Evolutionary conservation across 1,284 basidiomycete species (phyloP).

Genomic region (Stereum hirsutum): DNA sequence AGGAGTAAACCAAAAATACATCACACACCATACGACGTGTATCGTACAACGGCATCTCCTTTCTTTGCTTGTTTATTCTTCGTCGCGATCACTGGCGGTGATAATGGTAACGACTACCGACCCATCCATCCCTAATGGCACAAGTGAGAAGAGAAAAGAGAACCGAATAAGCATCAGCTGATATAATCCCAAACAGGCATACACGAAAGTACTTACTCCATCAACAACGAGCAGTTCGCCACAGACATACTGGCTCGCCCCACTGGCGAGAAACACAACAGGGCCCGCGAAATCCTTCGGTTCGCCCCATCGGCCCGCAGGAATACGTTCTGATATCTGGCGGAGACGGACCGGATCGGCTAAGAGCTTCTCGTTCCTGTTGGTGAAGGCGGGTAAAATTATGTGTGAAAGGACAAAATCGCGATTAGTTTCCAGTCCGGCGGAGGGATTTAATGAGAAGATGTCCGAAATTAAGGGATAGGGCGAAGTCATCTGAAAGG

Average conservation of each 20-base stretch:
- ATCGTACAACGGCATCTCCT: too few relatives aligned
- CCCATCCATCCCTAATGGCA: slow-evolving; percentile 56
- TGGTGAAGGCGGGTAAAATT: slow-evolving; percentile 7
- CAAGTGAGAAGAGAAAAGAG: neutral
- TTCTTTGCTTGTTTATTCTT: too few relatives aligned
- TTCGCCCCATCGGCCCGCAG: slow-evolving; percentile 85
- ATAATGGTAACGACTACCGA: slow-evolving; percentile 34
- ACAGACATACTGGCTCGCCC: slow-evolving; percentile 83
- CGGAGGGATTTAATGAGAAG: slow-evolving; percentile 14
- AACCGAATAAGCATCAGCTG: slow-evolving; percentile 4
- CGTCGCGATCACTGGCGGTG: neutral
- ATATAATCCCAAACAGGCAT: slow-evolving; percentile 7
- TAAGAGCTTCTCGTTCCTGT: slow-evolving; percentile 73
- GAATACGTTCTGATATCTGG: slow-evolving; percentile 91
- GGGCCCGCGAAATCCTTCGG: slow-evolving; percentile 89
- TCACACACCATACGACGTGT: too few relatives aligned
- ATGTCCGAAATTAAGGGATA: slow-evolving; percentile 3
- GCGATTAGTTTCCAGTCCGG: slow-evolving; percentile 23
- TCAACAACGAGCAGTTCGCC: slow-evolving; percentile 81
- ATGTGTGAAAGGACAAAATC: slow-evolving; percentile 6
- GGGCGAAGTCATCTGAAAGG: slow-evolving; percentile 1
- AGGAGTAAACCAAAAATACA: too few relatives aligned
- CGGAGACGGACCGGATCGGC: slow-evolving; percentile 65
- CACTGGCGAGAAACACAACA: slow-evolving; percentile 82
- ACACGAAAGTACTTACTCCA: slow-evolving; percentile 36